These are phyloP conservation scores for Phytophthora citricola DNA, from an alignment of 352 stramenopile species.

Conservation along the genomic window DNA sequence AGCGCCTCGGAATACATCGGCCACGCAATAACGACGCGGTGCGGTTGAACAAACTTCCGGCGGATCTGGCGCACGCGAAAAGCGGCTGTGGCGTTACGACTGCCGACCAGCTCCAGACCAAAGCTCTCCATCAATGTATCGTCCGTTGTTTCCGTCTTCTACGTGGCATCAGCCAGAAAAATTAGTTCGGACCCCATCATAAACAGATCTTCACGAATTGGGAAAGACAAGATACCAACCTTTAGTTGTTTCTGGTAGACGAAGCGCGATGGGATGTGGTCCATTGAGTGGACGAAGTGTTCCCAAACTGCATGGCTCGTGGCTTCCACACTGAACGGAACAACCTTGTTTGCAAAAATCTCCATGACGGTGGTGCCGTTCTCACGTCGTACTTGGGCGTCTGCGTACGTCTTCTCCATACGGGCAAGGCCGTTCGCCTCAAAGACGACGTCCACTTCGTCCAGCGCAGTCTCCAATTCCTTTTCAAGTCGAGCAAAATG, in stretches of 20 bases:
- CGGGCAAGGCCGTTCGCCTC: slow-evolving; percentile 54
- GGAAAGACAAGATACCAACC: slow-evolving; percentile 25
- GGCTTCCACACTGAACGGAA: slow-evolving; percentile 53
- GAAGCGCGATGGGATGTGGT: slow-evolving; percentile 60
- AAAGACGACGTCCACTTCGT: slow-evolving; percentile 58
- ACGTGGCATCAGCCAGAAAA: slow-evolving; percentile 22
- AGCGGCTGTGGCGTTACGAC: slow-evolving; percentile 52
- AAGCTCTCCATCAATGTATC: slow-evolving; percentile 67
- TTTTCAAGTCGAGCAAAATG: slow-evolving; percentile 55
- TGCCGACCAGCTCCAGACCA: slow-evolving; percentile 54
- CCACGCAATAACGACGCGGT: slow-evolving; percentile 70
- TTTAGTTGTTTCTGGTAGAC: slow-evolving; percentile 63
- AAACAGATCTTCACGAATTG: not conserved
- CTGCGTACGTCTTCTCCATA: slow-evolving; percentile 58
- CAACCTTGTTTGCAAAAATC: slow-evolving; percentile 67
- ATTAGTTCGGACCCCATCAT: slow-evolving; percentile 12
- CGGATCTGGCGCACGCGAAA: slow-evolving; percentile 66
- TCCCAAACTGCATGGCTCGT: slow-evolving; percentile 56
- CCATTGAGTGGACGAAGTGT: slow-evolving; percentile 64
- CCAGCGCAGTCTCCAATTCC: slow-evolving; percentile 46
- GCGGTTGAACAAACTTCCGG: slow-evolving; percentile 54
- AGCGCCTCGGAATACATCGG: slow-evolving; percentile 58
- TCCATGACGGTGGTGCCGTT: slow-evolving; percentile 53
- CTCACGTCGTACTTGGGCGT: slow-evolving; percentile 56
- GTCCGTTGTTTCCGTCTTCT: slow-evolving; percentile 53